Percentiles rank a stretch among this genome's conserved stretches.
Evolutionary conservation across 2,329 filamentous ascomycete genomes (phyloP).

Genomic region (Cladophialophora psammophila): DNA sequence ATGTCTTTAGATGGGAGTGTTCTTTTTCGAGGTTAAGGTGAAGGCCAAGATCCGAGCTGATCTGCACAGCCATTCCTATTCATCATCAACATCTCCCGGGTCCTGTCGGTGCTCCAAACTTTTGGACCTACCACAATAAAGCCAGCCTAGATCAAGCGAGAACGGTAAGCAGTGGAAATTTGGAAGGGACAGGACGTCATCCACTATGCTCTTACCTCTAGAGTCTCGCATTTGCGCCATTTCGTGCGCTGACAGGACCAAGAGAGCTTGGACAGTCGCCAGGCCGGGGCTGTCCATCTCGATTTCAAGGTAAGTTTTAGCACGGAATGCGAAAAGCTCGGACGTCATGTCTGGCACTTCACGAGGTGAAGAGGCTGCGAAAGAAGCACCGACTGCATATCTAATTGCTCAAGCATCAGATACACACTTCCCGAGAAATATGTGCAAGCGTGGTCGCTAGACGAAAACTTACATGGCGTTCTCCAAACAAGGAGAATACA

Average conservation of each 20-base stretch:
- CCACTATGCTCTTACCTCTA: too few species aligned
- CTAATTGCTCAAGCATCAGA: too few species aligned
- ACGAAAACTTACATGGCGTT: constrained; percentile 49
- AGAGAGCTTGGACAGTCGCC: constrained; percentile 58
- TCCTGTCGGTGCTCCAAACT: too few species aligned
- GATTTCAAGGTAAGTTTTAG: constrained; percentile 56
- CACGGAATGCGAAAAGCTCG: constrained; percentile 45
- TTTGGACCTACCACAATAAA: constrained; percentile 54
- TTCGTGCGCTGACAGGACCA: constrained; percentile 56
- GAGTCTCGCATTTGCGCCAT: constrained; percentile 54
- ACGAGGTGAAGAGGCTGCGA: constrained; percentile 19
- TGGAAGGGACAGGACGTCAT: too few species aligned
- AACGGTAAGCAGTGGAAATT: too few species aligned
- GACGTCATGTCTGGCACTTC: constrained; percentile 17
- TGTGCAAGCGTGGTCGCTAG: too few species aligned
- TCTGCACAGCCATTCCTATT: constrained; percentile 54
- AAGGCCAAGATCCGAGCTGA: constrained; percentile 54
- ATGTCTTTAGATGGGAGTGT: too few species aligned
- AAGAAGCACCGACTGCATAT: constrained; percentile 20
- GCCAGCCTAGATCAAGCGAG: too few species aligned
- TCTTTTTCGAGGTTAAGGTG: constrained; percentile 45
- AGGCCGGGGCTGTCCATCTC: constrained; percentile 58
- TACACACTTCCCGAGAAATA: too few species aligned
- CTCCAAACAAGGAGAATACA: constrained; percentile 52
- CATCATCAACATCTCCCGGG: too few species aligned